phyloP scores from a whole-genome alignment of 768 basidiomycete species.

The Lactarius tabidus region DNA sequence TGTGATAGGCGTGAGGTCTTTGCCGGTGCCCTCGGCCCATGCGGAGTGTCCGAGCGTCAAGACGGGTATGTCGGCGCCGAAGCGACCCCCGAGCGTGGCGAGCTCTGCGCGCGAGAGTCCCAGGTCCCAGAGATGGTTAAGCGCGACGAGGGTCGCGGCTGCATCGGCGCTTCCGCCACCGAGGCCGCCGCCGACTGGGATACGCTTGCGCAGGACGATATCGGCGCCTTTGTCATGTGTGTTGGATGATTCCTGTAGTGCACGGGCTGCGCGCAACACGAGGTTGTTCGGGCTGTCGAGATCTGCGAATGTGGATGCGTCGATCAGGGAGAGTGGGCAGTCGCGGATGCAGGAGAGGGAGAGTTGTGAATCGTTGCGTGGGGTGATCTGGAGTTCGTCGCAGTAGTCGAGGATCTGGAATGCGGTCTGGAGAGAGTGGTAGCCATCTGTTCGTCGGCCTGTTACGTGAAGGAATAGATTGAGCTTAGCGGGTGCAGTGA shows the following conservation, averaged over 20 bases:
- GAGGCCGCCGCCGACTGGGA: conserved; percentile 12
- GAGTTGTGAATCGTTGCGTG: not conserved
- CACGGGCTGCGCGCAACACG: conserved; percentile 1
- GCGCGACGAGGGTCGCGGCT: conserved; percentile 6
- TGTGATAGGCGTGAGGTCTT: not conserved
- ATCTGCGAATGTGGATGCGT: not conserved
- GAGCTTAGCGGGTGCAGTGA: conserved; percentile 4
- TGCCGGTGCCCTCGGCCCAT: conserved; percentile 7
- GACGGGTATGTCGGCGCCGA: conserved; percentile 9
- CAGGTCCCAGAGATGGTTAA: conserved; percentile 6
- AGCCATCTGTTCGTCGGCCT: conserved; percentile 9
- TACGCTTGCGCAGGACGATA: conserved; percentile 13
- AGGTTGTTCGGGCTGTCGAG: conserved; percentile 14
- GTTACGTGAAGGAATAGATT: conserved; percentile 14
- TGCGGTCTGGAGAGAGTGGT: conserved; percentile 11
- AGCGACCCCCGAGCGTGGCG: not conserved
- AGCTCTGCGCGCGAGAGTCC: not conserved
- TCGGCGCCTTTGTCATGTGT: not conserved
- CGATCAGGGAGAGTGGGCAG: conserved; percentile 1
- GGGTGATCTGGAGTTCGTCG: conserved; percentile 2
- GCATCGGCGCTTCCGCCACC: conserved; percentile 16
- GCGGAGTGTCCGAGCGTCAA: not conserved
- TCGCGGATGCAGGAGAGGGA: conserved; percentile 6
- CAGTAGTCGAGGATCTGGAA: conserved; percentile 14
- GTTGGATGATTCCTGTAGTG: not conserved